These are phyloP conservation scores for Blastocystis sp. DNA, from an alignment of 352 stramenopile species.

Conservation along the genomic window DNA sequence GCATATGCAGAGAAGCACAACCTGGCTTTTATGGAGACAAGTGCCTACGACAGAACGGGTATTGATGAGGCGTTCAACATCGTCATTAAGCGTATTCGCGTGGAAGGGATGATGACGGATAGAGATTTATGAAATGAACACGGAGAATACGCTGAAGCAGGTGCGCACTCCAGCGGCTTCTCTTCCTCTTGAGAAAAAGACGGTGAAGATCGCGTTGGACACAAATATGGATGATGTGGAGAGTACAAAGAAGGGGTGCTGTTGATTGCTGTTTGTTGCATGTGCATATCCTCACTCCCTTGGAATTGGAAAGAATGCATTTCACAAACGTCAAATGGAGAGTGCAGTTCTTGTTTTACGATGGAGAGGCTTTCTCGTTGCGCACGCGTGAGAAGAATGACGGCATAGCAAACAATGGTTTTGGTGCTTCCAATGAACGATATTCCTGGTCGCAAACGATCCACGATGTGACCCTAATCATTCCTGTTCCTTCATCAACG, in stretches of 20 bases:
- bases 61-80: slow-evolving; percentile 91
- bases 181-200: slow-evolving; percentile 44
- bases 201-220: slow-evolving; percentile 52
- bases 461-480: slow-evolving; percentile 26
- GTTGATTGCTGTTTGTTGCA: slow-evolving; percentile 42
- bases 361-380: not conserved
- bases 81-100: slow-evolving; percentile 47
- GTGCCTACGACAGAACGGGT: slow-evolving; percentile 90
- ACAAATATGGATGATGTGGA: slow-evolving; percentile 20
- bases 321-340: too few species aligned
- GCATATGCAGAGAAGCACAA: slow-evolving; percentile 98
- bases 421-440: slow-evolving; percentile 25
- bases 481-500: slow-evolving; percentile 5
- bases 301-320: too few species aligned
- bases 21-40: slow-evolving; percentile 99
- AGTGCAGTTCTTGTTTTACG: not conserved
- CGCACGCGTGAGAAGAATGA: not conserved
- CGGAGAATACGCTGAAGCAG: slow-evolving; percentile 3
- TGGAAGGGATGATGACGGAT: not conserved
- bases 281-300: not conserved
- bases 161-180: not conserved
- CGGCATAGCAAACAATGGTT: slow-evolving; percentile 19
- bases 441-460: slow-evolving; percentile 59
- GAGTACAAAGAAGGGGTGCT: slow-evolving; percentile 45
- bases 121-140: slow-evolving; percentile 66